Evolutionary conservation across 306 rosid species (phyloP).

Genomic region (Prunus mongolica): DNA sequence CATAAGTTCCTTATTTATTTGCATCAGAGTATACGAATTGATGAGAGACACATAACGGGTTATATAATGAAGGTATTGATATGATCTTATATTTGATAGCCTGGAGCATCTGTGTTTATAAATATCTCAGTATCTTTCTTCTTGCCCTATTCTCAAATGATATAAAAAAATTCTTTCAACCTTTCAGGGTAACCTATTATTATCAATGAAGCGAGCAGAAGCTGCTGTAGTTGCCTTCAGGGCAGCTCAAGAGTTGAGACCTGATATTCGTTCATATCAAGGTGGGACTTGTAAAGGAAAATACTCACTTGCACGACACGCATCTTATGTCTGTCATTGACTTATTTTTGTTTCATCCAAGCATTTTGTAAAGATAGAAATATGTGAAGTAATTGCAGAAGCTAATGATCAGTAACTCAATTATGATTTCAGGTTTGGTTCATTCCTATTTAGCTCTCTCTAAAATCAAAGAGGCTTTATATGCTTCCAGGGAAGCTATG

Average conservation of each 20-base stretch:
- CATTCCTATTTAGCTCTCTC: constrained; percentile 84
- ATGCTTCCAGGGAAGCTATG: constrained; percentile 99
- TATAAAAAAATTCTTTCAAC: constrained; percentile 5
- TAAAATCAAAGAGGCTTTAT: constrained; percentile 89
- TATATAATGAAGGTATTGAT: constrained; percentile 81
- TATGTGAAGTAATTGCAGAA: constrained; percentile 11
- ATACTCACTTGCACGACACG: constrained; percentile 18
- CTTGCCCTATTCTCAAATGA: constrained; percentile 8
- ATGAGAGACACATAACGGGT: constrained; percentile 91
- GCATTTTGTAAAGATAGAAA: constrained; percentile 15
- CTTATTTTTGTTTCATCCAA: constrained; percentile 14
- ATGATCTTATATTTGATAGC: background rate
- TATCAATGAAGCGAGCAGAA: constrained; percentile 80
- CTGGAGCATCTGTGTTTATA: constrained; percentile 1
- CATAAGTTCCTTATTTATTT: constrained; percentile 30
- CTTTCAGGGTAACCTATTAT: constrained; percentile 73
- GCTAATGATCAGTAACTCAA: constrained; percentile 21
- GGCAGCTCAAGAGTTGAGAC: constrained; percentile 95
- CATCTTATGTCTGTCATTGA: constrained; percentile 15
- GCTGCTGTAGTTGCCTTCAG: constrained; percentile 87
- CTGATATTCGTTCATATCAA: constrained; percentile 98
- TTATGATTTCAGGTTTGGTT: constrained; percentile 73
- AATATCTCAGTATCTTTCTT: constrained; percentile 3
- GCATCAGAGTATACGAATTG: constrained; percentile 74
- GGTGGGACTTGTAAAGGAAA: constrained; percentile 46